Conservation (phyloP, 2,329 filamentous ascomycete genomes). For the Ilyonectria destructans region DNA sequence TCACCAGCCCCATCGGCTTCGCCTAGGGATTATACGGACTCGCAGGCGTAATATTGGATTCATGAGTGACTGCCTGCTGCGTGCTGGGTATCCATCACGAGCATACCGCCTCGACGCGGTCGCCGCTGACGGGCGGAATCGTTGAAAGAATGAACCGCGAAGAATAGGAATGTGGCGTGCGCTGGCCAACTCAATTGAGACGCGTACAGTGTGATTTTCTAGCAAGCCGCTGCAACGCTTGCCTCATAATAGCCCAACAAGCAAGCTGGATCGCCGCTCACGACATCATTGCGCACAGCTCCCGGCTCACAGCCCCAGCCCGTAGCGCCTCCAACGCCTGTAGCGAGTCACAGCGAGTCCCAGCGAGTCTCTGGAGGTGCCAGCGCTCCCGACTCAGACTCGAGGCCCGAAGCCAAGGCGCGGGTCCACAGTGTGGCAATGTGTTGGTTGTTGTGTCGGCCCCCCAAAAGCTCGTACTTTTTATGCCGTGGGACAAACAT, state of each 20-base stretch:
- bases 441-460: slow-evolving; percentile 25
- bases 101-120: slow-evolving; percentile 10
- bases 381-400: slow-evolving; percentile 17
- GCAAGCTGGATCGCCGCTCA: neutral
- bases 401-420: slow-evolving; percentile 4
- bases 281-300: slow-evolving; percentile 4
- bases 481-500: slow-evolving; percentile 48
- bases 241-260: neutral
- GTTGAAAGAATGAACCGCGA: slow-evolving; percentile 24
- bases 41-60: neutral
- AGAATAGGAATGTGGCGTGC: slow-evolving; percentile 27
- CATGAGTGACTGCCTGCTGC: neutral
- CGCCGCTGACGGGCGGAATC: neutral
- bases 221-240: neutral
- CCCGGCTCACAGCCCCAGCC: neutral
- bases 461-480: slow-evolving; percentile 31
- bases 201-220: slow-evolving; percentile 14
- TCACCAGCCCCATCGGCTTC: slow-evolving; percentile 12
- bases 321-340: slow-evolving; percentile 10
- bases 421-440: slow-evolving; percentile 42
- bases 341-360: slow-evolving; percentile 6
- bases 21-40: slow-evolving; percentile 8
- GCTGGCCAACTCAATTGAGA: neutral
- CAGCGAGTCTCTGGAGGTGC: neutral
- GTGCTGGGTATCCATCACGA: slow-evolving; percentile 2